These are phyloP conservation scores for Pseudopyricularia cyperi DNA, from an alignment of 2,329 filamentous ascomycete genomes.

Conservation along the genomic window DNA sequence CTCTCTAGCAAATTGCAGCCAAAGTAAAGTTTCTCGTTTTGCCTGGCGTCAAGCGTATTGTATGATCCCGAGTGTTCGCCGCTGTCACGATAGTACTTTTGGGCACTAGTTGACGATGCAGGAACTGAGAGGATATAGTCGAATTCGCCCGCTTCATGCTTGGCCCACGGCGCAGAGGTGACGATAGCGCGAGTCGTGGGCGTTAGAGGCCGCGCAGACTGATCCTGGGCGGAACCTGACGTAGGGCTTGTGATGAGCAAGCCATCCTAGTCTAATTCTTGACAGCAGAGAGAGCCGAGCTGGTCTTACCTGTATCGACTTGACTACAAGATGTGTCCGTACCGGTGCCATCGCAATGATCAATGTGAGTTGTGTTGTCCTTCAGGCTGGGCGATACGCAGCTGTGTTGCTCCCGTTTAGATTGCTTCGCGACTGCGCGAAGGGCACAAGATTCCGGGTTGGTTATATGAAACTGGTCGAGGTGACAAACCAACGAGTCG, in stretches of 20 bases:
- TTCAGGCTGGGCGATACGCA: neutral
- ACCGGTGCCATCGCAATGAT: neutral
- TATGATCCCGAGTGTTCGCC: slow-evolving; percentile 3
- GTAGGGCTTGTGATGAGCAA: neutral
- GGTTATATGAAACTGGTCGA: slow-evolving; percentile 1
- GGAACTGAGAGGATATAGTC: slow-evolving; percentile 33
- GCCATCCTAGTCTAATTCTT: neutral
- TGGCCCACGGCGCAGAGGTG: slow-evolving; percentile 21
- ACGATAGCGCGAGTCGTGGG: slow-evolving; percentile 1
- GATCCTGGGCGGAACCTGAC: neutral
- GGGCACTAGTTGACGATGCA: slow-evolving; percentile 6
- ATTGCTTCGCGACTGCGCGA: neutral
- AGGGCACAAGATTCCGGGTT: slow-evolving; percentile 1
- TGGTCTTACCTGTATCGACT: neutral
- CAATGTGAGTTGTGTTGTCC: neutral
- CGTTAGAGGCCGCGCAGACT: neutral
- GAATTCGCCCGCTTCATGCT: slow-evolving; percentile 34
- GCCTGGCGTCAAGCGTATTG: slow-evolving; percentile 2
- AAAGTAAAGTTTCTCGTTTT: slow-evolving; percentile 23
- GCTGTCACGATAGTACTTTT: slow-evolving; percentile 2
- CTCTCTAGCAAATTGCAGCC: slow-evolving; percentile 36
- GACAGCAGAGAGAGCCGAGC: neutral
- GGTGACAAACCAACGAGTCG: neutral
- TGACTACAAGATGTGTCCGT: neutral
- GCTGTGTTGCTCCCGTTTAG: neutral